Base-by-base conservation (phyloP, 352 stramenopile species). In the Globisporangium cederbergense region DNA sequence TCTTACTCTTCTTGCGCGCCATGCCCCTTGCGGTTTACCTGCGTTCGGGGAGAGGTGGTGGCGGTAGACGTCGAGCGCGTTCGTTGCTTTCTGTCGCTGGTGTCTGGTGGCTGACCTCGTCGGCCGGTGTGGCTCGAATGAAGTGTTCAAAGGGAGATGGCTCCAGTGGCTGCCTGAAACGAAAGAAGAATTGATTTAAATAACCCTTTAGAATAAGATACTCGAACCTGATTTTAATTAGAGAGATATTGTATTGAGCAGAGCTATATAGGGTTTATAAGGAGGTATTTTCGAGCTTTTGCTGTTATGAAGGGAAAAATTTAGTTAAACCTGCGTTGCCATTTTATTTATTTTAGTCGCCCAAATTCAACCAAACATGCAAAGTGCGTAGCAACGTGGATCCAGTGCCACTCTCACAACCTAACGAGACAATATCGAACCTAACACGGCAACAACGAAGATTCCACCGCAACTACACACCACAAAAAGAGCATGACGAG, bases 1-100 rank as follows among this genome's bases (percentile, higher is more conserved):
- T 58, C 54, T 62, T 67, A 45, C 32, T 62, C 34, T 67, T 67
- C 62, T 67, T 67, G 34, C 54, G 54, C 54, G 45, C 62, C 46
- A 67, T 67, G 30, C 16, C 30, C 36, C 3, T 14, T 14, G 36
- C 22, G 11, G 10, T 22, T 53, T 3, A 8, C 46, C 22, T 28
- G 47, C 10, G 3, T 11, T 14, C 34, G 4, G 36, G 10, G 36
- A 14, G 11, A 14, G 46, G n/a, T 30, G 45, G 40, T 45, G 11
- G 40, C 18, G 11, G 42, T 20, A 6, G 42, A 47, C 16, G 43
- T 49, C 43, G 43, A 22, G 43, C 8, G 43, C 43, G 43, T 22
- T 20, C 43, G 43, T 22, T 20, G 43, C 43, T 49, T 49, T 49
- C 40, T 46, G 40, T 28, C 25, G 25, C 25, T 28, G 25, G 25